phyloP scores from a whole-genome alignment of 2,329 filamentous ascomycete genomes.

The Paraconiothyrium sp. region DNA sequence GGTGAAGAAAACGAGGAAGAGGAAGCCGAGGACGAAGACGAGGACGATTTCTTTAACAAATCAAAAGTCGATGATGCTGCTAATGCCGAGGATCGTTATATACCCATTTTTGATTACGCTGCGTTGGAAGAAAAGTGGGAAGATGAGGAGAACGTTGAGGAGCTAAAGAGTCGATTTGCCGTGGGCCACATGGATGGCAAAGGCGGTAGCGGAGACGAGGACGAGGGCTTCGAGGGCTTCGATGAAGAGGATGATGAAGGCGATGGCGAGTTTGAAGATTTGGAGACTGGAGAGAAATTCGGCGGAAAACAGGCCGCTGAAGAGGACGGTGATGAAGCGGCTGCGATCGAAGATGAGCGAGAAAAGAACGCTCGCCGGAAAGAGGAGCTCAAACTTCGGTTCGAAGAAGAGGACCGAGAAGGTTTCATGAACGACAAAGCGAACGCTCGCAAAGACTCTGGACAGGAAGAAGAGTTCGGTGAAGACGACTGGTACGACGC shows the following conservation, averaged over 20 bases:
- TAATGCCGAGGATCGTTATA: conserved; percentile 75
- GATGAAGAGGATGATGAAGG: conserved; percentile 70
- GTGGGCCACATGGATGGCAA: conserved; percentile 68
- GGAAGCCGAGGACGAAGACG: conserved; percentile 66
- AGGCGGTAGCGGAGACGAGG: conserved; percentile 54
- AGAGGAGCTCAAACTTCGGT: conserved; percentile 91
- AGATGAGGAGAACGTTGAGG: conserved; percentile 78
- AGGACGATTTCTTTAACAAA: conserved; percentile 71
- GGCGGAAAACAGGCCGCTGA: conserved; percentile 51
- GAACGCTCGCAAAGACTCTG: conserved; percentile 74
- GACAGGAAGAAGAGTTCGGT: conserved; percentile 80
- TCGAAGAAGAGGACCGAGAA: conserved; percentile 98
- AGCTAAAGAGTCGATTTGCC: conserved; percentile 78
- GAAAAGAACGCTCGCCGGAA: conserved; percentile 91
- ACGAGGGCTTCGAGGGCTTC: conserved; percentile 66
- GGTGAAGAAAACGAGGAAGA: conserved; percentile 68
- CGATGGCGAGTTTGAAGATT: conserved; percentile 84
- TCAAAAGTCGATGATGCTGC: conserved; percentile 60
- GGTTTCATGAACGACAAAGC: conserved; percentile 92
- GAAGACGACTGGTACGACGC: conserved; percentile 99
- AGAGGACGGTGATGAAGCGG: conserved; percentile 56
- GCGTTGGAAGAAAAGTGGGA: conserved; percentile 87
- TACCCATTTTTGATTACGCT: conserved; percentile 83
- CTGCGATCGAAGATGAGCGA: conserved; percentile 82
- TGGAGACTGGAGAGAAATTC: conserved; percentile 77